phyloP scores from a whole-genome alignment of 1,284 basidiomycete genomes.

The Laetiporus sulphureus region DNA sequence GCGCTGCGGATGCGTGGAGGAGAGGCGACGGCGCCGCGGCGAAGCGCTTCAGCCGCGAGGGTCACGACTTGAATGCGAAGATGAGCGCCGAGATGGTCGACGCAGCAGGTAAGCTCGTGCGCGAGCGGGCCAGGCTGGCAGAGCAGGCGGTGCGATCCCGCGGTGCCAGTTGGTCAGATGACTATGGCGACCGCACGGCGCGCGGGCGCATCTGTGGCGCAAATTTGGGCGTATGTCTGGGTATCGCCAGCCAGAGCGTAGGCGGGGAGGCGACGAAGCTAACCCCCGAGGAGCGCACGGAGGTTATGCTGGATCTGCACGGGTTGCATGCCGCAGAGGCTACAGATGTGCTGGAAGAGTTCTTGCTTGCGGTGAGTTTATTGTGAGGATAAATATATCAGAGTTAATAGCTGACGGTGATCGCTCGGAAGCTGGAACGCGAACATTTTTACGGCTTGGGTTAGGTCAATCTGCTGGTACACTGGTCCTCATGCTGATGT shows the following conservation, averaged over 20 bases:
- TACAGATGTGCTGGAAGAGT: slow-evolving; percentile 86
- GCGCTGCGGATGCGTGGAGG: slow-evolving; percentile 93
- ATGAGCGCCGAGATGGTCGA: slow-evolving; percentile 82
- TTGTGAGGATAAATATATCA: slow-evolving; percentile 2
- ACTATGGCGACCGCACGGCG: slow-evolving; percentile 69
- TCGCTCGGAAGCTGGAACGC: slow-evolving; percentile 65
- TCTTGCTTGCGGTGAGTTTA: slow-evolving; percentile 72
- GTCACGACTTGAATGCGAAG: slow-evolving; percentile 86
- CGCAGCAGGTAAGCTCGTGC: slow-evolving; percentile 75
- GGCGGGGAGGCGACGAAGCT: slow-evolving; percentile 48
- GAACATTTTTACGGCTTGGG: slow-evolving; percentile 83
- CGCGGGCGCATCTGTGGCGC: slow-evolving; percentile 78
- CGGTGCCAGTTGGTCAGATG: slow-evolving; percentile 75
- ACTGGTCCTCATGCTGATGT: neutral
- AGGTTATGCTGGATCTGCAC: slow-evolving; percentile 78
- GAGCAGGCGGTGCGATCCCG: slow-evolving; percentile 70
- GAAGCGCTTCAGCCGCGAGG: slow-evolving; percentile 89
- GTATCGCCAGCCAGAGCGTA: slow-evolving; percentile 60
- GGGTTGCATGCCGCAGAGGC: slow-evolving; percentile 90
- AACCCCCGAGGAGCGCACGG: slow-evolving; percentile 78
- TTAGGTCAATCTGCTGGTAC: slow-evolving; percentile 30
- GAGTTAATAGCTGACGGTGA: neutral
- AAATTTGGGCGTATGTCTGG: slow-evolving; percentile 79
- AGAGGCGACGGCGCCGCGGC: slow-evolving; percentile 92
- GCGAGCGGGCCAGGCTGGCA: slow-evolving; percentile 70